Base-by-base conservation (phyloP, 805 yeast genomes). In the Wickerhamomyces rabaulensis region DNA sequence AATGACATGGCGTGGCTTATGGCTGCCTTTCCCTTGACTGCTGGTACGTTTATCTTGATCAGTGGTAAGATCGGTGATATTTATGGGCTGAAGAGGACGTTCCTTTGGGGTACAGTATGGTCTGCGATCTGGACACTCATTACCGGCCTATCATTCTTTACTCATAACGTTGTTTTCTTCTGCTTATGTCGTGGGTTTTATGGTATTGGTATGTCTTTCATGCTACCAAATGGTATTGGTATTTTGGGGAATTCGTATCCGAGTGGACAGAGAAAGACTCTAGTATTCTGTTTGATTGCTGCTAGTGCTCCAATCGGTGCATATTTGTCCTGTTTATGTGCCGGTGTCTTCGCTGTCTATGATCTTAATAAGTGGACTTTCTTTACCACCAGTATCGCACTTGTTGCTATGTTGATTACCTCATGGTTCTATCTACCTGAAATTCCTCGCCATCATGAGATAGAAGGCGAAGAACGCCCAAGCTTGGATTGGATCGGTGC, bases 51-150 rank as follows among this genome's bases (percentile, higher is more conserved):
- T 51, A 84, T 86, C 42, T 62, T 86, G 31, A 68, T 81, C 5
- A 75, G 84, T 33, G 94, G 94, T 9, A 71, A 82, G 42, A 57
- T 84, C 40, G 94, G 95, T 29, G 95, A 86, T 56, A 67, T 84
- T 10, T 79, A 77, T 53, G 94, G 94, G 0, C 68, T 82, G 44
- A 80, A 78, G 48, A 65, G 60, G 36, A 62, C 78, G n/a, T 69
- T 82, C 45, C 38, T 79, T 0, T 54, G 69, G 4, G 89, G 92
- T 1, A 80, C 80, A 63, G 41, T 63, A 8, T 75, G 86, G 79
- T 63, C 74, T 3, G 54, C 73, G 0, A 27, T 84, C 0, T 82
- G 89, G 84, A 67, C 81, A 1, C 52, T 84, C 41, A 63, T 86
- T 17, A 72, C 78, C 3, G 92, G 91, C 0, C 55, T 84, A 3